Conservation (phyloP, 1,284 basidiomycete genomes). For the Neonothopanus nambi region DNA sequence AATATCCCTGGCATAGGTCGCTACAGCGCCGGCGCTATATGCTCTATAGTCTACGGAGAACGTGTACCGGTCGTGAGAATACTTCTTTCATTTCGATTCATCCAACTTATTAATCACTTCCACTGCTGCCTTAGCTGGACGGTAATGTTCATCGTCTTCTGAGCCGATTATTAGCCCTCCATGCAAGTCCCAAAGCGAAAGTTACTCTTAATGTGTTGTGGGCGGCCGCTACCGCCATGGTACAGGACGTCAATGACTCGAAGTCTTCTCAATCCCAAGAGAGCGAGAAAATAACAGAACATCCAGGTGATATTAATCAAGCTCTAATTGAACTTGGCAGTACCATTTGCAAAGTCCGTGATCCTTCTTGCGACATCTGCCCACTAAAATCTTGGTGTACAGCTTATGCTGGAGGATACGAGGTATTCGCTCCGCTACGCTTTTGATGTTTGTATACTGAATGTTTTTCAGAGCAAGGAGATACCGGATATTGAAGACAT, state of each 20-base stretch:
- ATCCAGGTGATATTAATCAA: slow-evolving; percentile 86
- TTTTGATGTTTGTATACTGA: background rate
- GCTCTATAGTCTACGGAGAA: slow-evolving; percentile 87
- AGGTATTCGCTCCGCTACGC: slow-evolving; percentile 3
- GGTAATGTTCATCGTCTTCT: slow-evolving; percentile 89
- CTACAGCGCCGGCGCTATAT: slow-evolving; percentile 90
- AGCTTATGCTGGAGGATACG: slow-evolving; percentile 44
- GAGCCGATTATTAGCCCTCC: slow-evolving; percentile 78
- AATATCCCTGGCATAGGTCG: slow-evolving; percentile 89
- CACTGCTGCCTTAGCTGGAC: slow-evolving; percentile 61
- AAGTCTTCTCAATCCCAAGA: background rate
- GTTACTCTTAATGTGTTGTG: slow-evolving; percentile 80
- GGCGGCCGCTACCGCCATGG: slow-evolving; percentile 72
- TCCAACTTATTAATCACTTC: background rate
- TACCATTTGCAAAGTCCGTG: slow-evolving; percentile 85
- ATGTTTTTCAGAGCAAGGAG: slow-evolving; percentile 8
- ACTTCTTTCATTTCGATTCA: slow-evolving; percentile 16
- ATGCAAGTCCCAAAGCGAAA: slow-evolving; percentile 81
- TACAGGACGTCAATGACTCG: slow-evolving; percentile 33
- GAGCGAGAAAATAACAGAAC: slow-evolving; percentile 25
- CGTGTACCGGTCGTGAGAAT: slow-evolving; percentile 75
- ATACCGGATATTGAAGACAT: slow-evolving; percentile 70
- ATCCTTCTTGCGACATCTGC: slow-evolving; percentile 74
- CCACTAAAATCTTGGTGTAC: slow-evolving; percentile 70
- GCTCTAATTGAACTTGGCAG: slow-evolving; percentile 87